phyloP scores from a whole-genome alignment of 768 basidiomycete genomes.

The Heimioporus sp. region DNA sequence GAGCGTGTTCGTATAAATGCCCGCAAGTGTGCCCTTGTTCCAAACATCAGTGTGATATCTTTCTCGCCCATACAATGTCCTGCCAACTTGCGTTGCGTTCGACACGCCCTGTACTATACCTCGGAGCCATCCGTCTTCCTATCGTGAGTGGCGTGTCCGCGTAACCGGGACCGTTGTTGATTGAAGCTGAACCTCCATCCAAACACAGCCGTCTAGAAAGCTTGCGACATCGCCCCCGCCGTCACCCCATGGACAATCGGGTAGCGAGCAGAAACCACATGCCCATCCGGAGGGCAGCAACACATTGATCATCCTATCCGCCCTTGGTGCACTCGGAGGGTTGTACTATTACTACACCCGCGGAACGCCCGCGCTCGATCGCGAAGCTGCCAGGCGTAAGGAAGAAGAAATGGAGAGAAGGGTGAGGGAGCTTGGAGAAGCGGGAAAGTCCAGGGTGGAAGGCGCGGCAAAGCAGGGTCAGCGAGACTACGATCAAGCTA shows the following conservation, averaged over 20 bases:
- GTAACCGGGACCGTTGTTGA: too few species aligned
- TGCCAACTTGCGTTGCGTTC: conserved; percentile 10
- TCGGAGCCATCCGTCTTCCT: not conserved
- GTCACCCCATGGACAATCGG: conserved; percentile 9
- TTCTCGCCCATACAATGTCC: conserved; percentile 7
- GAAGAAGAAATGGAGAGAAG: conserved; percentile 33
- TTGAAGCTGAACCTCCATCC: not conserved
- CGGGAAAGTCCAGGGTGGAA: conserved; percentile 31
- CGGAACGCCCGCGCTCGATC: conserved; percentile 17
- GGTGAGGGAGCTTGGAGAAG: conserved; percentile 27
- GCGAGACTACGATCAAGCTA: conserved; percentile 32
- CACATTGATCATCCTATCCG: conserved; percentile 29
- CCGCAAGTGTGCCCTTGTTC: too few species aligned
- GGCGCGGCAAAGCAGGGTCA: conserved; percentile 27
- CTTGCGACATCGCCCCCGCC: conserved; percentile 14
- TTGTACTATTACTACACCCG: conserved; percentile 38
- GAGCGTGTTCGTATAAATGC: not conserved
- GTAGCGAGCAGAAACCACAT: not conserved
- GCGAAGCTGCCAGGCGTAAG: conserved; percentile 25
- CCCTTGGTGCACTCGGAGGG: conserved; percentile 33
- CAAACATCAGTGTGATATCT: too few species aligned
- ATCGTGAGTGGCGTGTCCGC: conserved; percentile 7
- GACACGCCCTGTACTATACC: conserved; percentile 13
- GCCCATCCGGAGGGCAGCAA: conserved; percentile 19
- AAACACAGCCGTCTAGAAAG: conserved; percentile 8